These are phyloP conservation scores for Cryptosporidium canis DNA, from an alignment of 169 alveolate genomes.

Conservation along the genomic window DNA sequence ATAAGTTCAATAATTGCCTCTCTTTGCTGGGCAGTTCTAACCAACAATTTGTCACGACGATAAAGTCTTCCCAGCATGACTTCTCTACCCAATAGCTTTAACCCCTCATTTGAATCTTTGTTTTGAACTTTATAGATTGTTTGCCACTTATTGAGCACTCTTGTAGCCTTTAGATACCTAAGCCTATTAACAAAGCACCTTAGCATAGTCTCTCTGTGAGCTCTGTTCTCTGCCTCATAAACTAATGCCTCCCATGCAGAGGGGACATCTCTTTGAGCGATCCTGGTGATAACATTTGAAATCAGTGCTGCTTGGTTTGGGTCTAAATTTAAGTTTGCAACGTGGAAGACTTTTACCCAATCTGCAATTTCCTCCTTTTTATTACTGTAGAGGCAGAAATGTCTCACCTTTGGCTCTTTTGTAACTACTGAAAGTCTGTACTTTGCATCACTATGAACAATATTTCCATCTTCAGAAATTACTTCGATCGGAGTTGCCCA, in stretches of 20 bases:
- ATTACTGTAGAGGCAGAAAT: slow-evolving; percentile 56
- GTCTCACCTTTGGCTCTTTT: slow-evolving; percentile 70
- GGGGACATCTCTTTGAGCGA: slow-evolving; percentile 71
- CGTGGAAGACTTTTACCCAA: slow-evolving; percentile 69
- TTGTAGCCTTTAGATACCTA: slow-evolving; percentile 61
- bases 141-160: slow-evolving; percentile 64
- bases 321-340: slow-evolving; percentile 68
- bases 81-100: slow-evolving; percentile 58
- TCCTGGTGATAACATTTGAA: slow-evolving; percentile 69
- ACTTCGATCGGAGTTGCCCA: slow-evolving; percentile 68
- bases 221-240: slow-evolving; percentile 67
- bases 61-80: slow-evolving; percentile 67
- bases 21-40: slow-evolving; percentile 41
- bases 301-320: slow-evolving; percentile 71
- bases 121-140: slow-evolving; percentile 62
- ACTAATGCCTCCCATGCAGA: slow-evolving; percentile 71
- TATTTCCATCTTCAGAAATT: slow-evolving; percentile 40
- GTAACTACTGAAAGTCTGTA: slow-evolving; percentile 66
- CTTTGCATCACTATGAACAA: slow-evolving; percentile 61
- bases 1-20: slow-evolving; percentile 71
- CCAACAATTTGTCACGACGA: slow-evolving; percentile 63
- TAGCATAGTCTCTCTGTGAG: slow-evolving; percentile 68
- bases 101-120: slow-evolving; percentile 60
- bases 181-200: slow-evolving; percentile 67
- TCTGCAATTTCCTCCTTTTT: slow-evolving; percentile 71